Evolutionary conservation across 331 rosid genomes (phyloP).

Genomic region (Spiraea crenata): DNA sequence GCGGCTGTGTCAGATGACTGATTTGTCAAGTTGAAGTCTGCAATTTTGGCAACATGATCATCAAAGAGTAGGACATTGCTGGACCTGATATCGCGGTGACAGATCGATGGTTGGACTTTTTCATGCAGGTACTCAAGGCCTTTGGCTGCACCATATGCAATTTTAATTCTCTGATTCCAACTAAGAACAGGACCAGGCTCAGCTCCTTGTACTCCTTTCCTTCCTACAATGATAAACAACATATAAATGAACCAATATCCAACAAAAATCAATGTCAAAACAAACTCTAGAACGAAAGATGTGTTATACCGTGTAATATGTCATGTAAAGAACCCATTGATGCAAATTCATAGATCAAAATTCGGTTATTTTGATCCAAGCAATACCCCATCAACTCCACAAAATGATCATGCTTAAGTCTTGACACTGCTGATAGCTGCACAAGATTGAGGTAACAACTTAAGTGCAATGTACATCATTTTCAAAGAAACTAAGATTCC

Average conservation of each 20-base stretch:
- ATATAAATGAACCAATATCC: slow-evolving; percentile 5
- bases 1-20: slow-evolving; percentile 94
- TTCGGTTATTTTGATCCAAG: slow-evolving; percentile 68
- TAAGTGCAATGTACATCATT: slow-evolving; percentile 1
- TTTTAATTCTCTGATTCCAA: slow-evolving; percentile 84
- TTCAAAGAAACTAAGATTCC: not conserved
- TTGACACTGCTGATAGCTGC: slow-evolving; percentile 84
- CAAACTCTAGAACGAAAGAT: not conserved
- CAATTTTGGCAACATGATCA: slow-evolving; percentile 69
- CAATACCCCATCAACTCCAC: slow-evolving; percentile 90
- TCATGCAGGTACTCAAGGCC: slow-evolving; percentile 92
- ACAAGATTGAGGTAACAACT: not conserved
- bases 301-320: slow-evolving; percentile 67
- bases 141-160: slow-evolving; percentile 93
- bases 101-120: slow-evolving; percentile 85
- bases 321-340: slow-evolving; percentile 90
- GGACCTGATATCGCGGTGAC: slow-evolving; percentile 90
- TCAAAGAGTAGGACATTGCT: slow-evolving; percentile 87
- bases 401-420: slow-evolving; percentile 78
- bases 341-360: slow-evolving; percentile 81
- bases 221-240: slow-evolving; percentile 48
- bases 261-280: not conserved
- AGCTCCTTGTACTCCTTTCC: slow-evolving; percentile 96
- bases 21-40: slow-evolving; percentile 88
- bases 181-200: slow-evolving; percentile 86